Percentiles rank a stretch among this genome's conserved stretches.
Conservation (phyloP, 2,329 filamentous ascomycete species). For the Scedosporium aurantiacum region DNA sequence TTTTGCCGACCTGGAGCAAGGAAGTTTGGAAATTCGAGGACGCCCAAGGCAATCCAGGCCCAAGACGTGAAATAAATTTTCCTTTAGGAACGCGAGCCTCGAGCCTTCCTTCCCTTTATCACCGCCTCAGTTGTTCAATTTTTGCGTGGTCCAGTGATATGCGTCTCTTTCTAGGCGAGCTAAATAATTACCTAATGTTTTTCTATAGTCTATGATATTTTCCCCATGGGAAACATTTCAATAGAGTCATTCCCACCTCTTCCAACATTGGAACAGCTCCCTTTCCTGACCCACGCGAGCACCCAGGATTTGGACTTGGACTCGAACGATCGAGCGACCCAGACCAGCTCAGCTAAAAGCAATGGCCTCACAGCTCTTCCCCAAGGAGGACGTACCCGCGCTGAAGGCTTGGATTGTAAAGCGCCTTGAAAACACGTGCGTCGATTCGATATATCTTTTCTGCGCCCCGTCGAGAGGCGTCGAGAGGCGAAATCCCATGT, state of each 20-base stretch:
- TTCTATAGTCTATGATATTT: not conserved
- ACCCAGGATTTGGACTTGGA: not conserved
- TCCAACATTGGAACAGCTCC: not conserved
- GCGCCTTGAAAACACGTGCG: constrained; percentile 64
- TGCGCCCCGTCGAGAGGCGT: not conserved
- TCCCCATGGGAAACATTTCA: not conserved
- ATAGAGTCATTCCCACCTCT: not conserved
- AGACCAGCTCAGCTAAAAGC: not conserved
- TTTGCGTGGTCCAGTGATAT: too few species aligned
- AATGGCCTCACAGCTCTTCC: constrained; percentile 33
- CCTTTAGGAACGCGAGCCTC: too few species aligned
- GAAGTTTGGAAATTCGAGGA: too few species aligned
- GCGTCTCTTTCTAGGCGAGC: too few species aligned
- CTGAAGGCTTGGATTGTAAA: constrained; percentile 71
- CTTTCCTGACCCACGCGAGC: not conserved
- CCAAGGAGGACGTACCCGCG: constrained; percentile 48
- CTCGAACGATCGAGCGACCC: not conserved
- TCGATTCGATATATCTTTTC: constrained; percentile 12
- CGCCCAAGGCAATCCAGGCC: too few species aligned
- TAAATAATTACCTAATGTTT: not conserved
- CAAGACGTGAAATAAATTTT: too few species aligned
- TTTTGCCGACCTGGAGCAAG: too few species aligned
- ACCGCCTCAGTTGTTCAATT: too few species aligned
- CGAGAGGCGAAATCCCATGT: not conserved
- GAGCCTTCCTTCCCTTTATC: too few species aligned